Percentiles rank a stretch among this genome's conserved stretches.
Conservation (phyloP, 192 early-diverging fungal genomes). For the Mortierella alpina region DNA sequence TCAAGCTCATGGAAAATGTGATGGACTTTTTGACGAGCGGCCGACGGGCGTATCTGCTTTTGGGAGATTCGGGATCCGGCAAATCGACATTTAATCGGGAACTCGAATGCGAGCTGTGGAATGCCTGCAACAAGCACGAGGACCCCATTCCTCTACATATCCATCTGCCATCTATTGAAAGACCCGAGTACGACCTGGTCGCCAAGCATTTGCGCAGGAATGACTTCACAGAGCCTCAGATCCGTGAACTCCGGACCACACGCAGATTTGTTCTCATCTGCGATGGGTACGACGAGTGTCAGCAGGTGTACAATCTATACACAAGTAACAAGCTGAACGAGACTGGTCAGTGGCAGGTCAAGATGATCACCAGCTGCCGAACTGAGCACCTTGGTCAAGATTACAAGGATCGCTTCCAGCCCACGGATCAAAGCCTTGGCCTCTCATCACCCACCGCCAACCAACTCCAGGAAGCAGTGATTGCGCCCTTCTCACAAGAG, state of each 20-base stretch:
- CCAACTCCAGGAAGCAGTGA: too few species aligned
- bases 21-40: background rate
- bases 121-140: background rate
- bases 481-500: too few species aligned
- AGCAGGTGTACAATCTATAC: background rate
- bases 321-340: background rate
- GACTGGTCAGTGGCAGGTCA: background rate
- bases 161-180: background rate
- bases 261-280: background rate
- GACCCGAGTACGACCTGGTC: background rate
- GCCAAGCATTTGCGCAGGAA: background rate
- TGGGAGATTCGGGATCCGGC: background rate
- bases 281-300: background rate
- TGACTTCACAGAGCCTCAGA: background rate
- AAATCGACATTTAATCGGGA: background rate
- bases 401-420: too few species aligned
- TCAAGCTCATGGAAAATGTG: background rate
- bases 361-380: too few species aligned
- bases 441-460: too few species aligned
- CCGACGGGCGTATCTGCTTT: too few species aligned
- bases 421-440: too few species aligned
- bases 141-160: constrained; percentile 1
- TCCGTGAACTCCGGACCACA: too few species aligned
- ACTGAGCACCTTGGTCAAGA: too few species aligned
- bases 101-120: background rate